Evolutionary conservation across 108 stramenopile genomes (phyloP), one percentile per base, ranked within the genome.

Genomic region (Skeletonema marinoi): DNA sequence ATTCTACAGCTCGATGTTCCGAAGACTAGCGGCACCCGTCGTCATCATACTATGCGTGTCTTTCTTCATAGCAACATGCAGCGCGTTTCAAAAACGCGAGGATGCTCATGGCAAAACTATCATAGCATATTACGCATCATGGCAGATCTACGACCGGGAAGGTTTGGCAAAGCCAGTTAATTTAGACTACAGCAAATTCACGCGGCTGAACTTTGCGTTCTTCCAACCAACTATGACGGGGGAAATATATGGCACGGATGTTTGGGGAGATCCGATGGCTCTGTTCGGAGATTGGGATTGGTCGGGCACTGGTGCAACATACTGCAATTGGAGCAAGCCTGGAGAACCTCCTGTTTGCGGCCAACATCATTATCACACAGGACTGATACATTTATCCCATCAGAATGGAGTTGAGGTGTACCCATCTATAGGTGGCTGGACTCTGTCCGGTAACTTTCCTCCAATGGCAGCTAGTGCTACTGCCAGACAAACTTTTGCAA

Each of bases 131-230:
- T 82, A 82, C 66, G 76, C 76, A 48, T 68, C 66, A 33, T 80
- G 82, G 82, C 83, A 84, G 60, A 76, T 63, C 42, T 85, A 85
- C 74, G 84, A 85, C 21, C 68, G 84, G 32, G 35, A 60, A 35
- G 9, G 32, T 3, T 58, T 67, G 39, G 80, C 84, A 65, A 73
- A 71, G 25, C 84, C 84, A 19, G 19, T 70, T 50, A 85, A 81
- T 56, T 50, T 81, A 12, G 76, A 81, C 59, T 38, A 63, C 36
- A 56, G 70, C 30, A 85, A 85, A 29, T 75, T 81, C 2, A 75
- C 77, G 1, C 63, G 84, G 3, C 56, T 69, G 56, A 85, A 85
- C 71, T 85, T 81, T 63, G 84, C 84, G 38, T 84, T 84, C 69
- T 84, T 84, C 59, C 83, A 84, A 59, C 33, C 29, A 38, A 56